Evolutionary conservation across 192 early-diverging fungal genomes (phyloP).

Genomic region (Diversispora epigaea): DNA sequence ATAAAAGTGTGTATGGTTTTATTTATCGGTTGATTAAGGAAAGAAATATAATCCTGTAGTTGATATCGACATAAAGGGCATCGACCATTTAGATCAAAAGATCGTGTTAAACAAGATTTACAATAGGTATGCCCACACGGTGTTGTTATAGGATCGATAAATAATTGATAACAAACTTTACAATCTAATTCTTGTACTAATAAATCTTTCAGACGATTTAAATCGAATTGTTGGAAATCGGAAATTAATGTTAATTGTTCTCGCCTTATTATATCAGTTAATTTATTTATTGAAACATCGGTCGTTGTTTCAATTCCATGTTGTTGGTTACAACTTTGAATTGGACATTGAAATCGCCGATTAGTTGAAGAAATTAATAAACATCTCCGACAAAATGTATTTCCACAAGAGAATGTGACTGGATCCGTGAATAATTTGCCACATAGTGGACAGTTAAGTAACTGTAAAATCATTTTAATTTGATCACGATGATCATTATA

Average conservation of each 20-base stretch:
- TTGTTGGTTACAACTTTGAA: not conserved
- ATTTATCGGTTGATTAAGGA: constrained; percentile 44
- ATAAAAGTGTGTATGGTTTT: constrained; percentile 26
- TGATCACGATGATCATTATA: no score
- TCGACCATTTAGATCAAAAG: constrained; percentile 50
- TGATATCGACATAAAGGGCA: constrained; percentile 50
- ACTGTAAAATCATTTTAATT: not conserved
- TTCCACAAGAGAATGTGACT: constrained; percentile 22
- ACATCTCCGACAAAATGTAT: constrained; percentile 19
- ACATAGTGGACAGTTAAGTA: constrained; percentile 14
- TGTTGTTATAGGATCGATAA: constrained; percentile 60
- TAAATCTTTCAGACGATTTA: not conserved
- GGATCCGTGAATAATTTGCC: not conserved
- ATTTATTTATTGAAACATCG: constrained; percentile 1
- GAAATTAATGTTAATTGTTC: not conserved
- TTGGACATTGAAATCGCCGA: constrained; percentile 6
- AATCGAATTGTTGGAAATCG: not conserved
- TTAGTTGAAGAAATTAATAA: not conserved
- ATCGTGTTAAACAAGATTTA: constrained; percentile 54
- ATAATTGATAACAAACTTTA: constrained; percentile 53
- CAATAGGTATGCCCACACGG: constrained; percentile 73
- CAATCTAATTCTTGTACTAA: constrained; percentile 58
- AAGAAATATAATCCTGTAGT: constrained; percentile 37
- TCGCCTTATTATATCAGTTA: constrained; percentile 16
- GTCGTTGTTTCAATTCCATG: constrained; percentile 1